Base-by-base conservation (phyloP, 2,329 filamentous ascomycete species). In the Paraconiothyrium sp. region DNA sequence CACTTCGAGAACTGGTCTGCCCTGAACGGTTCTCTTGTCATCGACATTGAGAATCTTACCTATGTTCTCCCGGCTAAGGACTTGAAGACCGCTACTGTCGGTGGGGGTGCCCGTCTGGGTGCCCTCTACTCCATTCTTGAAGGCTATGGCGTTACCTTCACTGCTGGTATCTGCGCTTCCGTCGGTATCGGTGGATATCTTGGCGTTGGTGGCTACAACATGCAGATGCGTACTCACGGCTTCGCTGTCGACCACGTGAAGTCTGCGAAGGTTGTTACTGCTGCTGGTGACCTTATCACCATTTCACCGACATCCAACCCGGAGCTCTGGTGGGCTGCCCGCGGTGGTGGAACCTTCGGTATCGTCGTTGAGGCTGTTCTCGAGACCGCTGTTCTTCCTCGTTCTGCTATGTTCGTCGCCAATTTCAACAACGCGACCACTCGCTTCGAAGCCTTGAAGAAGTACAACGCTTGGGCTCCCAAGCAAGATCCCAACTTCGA, bases 291-390 rank as follows among this genome's bases (percentile, higher is more conserved):
- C 8, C 46, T 49, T 24, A 14, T 49, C 24, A 49, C 46, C 46
- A 49, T 49, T 24, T 49, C 46, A 1, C 46, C 46, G 10, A 49
- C 46, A 8, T 30, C 22, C 22, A 49, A 49, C 46, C 10, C 14
- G 4, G 46, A 49, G 22, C 71, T 80, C 22, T 79, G 76, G 61
- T 79, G 77, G 74, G 78, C 70, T 2, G 54, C 78, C 7, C 61
- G 67, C 3, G 78, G 77, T 0, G 77, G 74, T 3, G 77, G 67
- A 6, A 69, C 67, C 32, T 68, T 67, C 41, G 80, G 67, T 22
- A 60, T 68, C 34, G 62, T 70, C 24, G 46, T 49, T 16, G 46
- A 49, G 14, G 46, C 46, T 16, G 46, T 49, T 4, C 46, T 49
- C 11, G 46, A 49, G 46, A 49, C 46, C 11, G 46, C 46, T 16